Evolutionary conservation across 129 eudicot species (phyloP), one percentile per base, ranked within the genome.

Genomic region (Flaveria robusta): DNA sequence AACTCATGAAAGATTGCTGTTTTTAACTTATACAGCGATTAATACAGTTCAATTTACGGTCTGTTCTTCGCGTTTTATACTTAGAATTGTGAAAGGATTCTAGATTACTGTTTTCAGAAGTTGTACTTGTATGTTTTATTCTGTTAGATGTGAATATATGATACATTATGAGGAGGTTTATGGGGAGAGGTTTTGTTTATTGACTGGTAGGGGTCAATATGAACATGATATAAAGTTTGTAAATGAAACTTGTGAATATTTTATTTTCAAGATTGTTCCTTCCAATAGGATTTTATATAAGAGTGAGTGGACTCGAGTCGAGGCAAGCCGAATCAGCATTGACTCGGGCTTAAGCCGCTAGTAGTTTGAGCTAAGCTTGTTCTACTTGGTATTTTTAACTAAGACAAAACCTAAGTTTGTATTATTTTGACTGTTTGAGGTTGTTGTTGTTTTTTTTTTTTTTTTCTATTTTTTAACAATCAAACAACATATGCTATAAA

Each of bases 1-100:
- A 31, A 49, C 29, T 74, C 66, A 71, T 85, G 79, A 83, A 47
- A 63, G 19, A 71, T 72, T 14, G 47, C 72, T 64, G 39, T 41
- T 52, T 64, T 26, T 51, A 73, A 66, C 12, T 16, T 79, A 79
- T 24, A 64, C 16, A 60, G 18, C 10, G 2, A 65, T 65, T 72
- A 20, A 51, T 64, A 72, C 59, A 68, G 9, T 64, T 31, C 56
- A 65, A 29, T 63, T 77, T 26, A 27, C 14, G 66, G 47, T 62
- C 52, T 64, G 62, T 47, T n/a, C 10, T 37, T n/a, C n/a, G n/a
- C n/a, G 70, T 62, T 63, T 7, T 47, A 20, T 60, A 41, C 50
- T 51, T 39, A 54, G 34, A 58, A 49, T 11, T 11, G 69, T 59
- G 71, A 19, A 24, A 67, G 75, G 52, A 74, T 66, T 34, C 41